Evolutionary conservation across 352 stramenopile species (phyloP).

Genomic region (Phytopythium litorale): DNA sequence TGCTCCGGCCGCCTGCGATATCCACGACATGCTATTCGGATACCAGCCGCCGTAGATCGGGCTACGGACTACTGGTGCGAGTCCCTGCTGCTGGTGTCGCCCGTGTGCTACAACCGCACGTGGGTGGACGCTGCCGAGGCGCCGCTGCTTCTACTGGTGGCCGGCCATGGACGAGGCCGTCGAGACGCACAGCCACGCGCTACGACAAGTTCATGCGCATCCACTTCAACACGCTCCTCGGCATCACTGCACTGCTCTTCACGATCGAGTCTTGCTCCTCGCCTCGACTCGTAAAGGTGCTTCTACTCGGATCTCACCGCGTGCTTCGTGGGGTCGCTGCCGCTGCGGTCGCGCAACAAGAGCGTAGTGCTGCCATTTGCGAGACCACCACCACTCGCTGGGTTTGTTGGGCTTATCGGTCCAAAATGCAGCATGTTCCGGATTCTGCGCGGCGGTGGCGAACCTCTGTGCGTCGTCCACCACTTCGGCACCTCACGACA

Average conservation of each 20-base stretch:
- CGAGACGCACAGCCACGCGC: slow-evolving; percentile 68
- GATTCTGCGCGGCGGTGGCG: too few species aligned
- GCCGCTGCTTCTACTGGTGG: slow-evolving; percentile 37
- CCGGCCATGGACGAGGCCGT: slow-evolving; percentile 58
- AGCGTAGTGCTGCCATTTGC: too few species aligned
- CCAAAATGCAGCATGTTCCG: too few species aligned
- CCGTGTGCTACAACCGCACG: slow-evolving; percentile 60
- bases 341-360: too few species aligned
- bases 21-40: too few species aligned
- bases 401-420: too few species aligned
- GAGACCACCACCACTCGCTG: too few species aligned
- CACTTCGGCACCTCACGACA: not conserved
- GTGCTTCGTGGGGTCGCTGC: too few species aligned
- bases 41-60: too few species aligned
- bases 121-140: slow-evolving; percentile 37
- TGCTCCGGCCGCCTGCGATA: slow-evolving; percentile 51
- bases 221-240: slow-evolving; percentile 84
- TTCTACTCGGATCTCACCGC: too few species aligned
- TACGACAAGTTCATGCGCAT: slow-evolving; percentile 88
- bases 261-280: too few species aligned
- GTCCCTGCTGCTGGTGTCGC: slow-evolving; percentile 60
- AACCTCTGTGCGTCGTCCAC: not conserved
- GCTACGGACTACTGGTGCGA: slow-evolving; percentile 57
- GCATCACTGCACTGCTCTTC: slow-evolving; percentile 30
- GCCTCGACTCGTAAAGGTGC: too few species aligned